Base-by-base conservation (phyloP, 2,329 filamentous ascomycete species). In the Colletotrichum higginsianum region DNA sequence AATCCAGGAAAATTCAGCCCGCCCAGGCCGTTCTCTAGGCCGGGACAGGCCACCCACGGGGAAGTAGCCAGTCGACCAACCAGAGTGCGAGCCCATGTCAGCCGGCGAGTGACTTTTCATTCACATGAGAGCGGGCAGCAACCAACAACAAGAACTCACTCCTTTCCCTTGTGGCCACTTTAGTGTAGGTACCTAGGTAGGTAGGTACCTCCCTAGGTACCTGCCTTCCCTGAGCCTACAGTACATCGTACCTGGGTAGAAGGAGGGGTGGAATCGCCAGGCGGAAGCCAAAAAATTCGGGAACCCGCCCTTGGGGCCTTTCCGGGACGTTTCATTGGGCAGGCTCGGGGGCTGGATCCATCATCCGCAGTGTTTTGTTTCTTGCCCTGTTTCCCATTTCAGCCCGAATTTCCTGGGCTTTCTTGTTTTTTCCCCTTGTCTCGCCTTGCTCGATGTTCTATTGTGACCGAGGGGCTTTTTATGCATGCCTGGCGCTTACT, bases 1-100 rank as follows among this genome's bases (percentile, higher is more conserved):
- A 57, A 73, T 60, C 65, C 68, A 72, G 47, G 70, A 72, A 72
- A 72, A 71, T 61, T 69, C 69, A 72, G 66, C 69, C 66, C 68
- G 64, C 58, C 57, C 46, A 67, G 57, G 64, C 68, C 68, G 47
- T 58, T 71, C 58, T 65, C 46, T 67, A n/a, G 64, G 56, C 46
- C 62, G 42, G 61, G 49, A 71, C 68, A 67, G 68, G 64, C 64
- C 56, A 67, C 67, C 62, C 60, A 61, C 47, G 57, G 58, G 46
- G 60, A 26, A 26, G 60, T 50, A 50, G 23, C 35, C 16, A 55
- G 23, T 30, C 65, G 61, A 63, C 69, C 69, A 72, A 72, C 53
- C 65, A 72, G 67, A 35, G 11, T 13, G 65, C 53, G 44, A 64
- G 47, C 23, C 47, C 69, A 53, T 69, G 69, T 61, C 69, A 69